phyloP scores from a whole-genome alignment of 768 basidiomycete genomes.

The Lentinula guzmanii region DNA sequence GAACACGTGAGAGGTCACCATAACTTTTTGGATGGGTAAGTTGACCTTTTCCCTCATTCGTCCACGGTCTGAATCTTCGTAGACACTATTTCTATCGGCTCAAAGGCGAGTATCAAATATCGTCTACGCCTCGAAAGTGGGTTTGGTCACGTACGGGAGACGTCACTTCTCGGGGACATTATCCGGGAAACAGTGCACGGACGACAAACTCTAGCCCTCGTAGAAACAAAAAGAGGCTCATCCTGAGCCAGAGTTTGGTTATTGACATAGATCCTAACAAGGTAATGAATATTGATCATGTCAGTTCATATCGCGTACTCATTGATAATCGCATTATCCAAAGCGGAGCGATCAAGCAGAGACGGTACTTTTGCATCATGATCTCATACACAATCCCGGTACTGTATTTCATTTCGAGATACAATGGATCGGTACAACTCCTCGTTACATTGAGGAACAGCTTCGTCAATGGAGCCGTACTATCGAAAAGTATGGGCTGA shows the following conservation, averaged over 20 bases:
- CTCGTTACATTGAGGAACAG: conserved; percentile 85
- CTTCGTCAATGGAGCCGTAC: conserved; percentile 75
- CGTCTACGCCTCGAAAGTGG: conserved; percentile 68
- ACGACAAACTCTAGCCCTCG: conserved; percentile 32
- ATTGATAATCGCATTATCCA: background rate
- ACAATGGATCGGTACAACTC: conserved; percentile 95
- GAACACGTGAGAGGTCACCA: conserved; percentile 77
- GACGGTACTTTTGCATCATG: conserved; percentile 83
- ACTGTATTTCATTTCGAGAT: conserved; percentile 97
- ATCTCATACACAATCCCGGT: conserved; percentile 91
- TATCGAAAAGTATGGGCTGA: conserved; percentile 86
- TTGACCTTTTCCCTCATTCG: background rate
- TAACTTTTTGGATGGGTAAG: conserved; percentile 84
- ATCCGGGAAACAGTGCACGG: conserved; percentile 29
- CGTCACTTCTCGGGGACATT: conserved; percentile 22
- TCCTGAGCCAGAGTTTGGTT: conserved; percentile 85
- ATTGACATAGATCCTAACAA: conserved; percentile 81
- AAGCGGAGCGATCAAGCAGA: conserved; percentile 87
- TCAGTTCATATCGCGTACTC: background rate
- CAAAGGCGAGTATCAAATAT: conserved; percentile 68
- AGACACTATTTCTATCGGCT: conserved; percentile 90
- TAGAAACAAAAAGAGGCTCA: conserved; percentile 52
- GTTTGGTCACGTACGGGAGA: conserved; percentile 52
- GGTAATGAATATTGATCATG: conserved; percentile 27
- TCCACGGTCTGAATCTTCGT: background rate